Percentiles rank a stretch among this genome's conserved stretches.
These are phyloP conservation scores for Incumbomyces lentus DNA, from an alignment of 2,329 filamentous ascomycete genomes.

Conservation along the genomic window DNA sequence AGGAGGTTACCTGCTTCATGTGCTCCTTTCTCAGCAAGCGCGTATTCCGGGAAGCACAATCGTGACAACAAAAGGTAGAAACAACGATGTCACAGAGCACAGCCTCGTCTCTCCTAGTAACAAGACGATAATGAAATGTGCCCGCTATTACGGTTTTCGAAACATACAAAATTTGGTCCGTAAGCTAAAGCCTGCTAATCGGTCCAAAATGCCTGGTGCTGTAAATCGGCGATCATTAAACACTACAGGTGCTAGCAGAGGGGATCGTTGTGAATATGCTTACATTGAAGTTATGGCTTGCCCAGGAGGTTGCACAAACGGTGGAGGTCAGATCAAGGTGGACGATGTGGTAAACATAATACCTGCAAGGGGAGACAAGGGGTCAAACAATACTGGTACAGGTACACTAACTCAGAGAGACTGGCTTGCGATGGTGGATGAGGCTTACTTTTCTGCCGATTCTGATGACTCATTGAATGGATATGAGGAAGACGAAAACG, in stretches of 20 bases:
- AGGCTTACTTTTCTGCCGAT: conserved; percentile 66
- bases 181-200: conserved; percentile 69
- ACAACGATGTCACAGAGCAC: conserved; percentile 85
- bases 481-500: conserved; percentile 19
- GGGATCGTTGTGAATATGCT: conserved; percentile 53
- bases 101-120: conserved; percentile 49
- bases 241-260: conserved; percentile 23
- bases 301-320: conserved; percentile 96
- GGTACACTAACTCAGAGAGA: conserved; percentile 67
- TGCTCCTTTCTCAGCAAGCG: conserved; percentile 64
- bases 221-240: conserved; percentile 36
- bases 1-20: conserved; percentile 79
- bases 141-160: conserved; percentile 91
- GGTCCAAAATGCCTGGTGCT: conserved; percentile 70
- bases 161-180: conserved; percentile 97
- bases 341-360: conserved; percentile 52
- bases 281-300: conserved; percentile 99
- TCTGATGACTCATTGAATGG: conserved; percentile 17
- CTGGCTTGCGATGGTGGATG: conserved; percentile 73
- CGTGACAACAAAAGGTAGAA: conserved; percentile 64
- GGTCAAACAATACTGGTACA: conserved; percentile 17
- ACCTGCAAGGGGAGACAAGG: conserved; percentile 12
- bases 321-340: conserved; percentile 87
- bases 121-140: conserved; percentile 61
- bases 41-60: conserved; percentile 63